Percentiles rank a stretch among this genome's conserved stretches.
Evolutionary conservation across 768 basidiomycete genomes (phyloP).

Genomic region (Rhizopogon roseolus): DNA sequence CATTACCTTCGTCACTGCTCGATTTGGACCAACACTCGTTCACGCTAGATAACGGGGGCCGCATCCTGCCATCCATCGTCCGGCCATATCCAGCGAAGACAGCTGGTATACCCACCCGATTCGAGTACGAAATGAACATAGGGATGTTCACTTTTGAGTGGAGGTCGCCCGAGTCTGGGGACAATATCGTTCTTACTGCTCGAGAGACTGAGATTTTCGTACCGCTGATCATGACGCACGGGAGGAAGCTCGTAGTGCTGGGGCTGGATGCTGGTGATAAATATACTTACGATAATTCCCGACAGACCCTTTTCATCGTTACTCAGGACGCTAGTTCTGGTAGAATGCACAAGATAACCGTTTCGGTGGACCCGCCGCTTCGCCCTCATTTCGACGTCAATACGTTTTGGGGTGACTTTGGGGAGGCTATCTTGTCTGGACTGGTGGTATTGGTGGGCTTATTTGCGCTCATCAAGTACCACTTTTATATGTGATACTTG

Average conservation of each 20-base stretch:
- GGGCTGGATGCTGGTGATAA: slow-evolving; percentile 48
- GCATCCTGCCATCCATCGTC: slow-evolving; percentile 75
- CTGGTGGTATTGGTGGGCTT: slow-evolving; percentile 27
- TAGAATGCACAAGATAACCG: slow-evolving; percentile 42
- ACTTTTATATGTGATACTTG: slow-evolving; percentile 17
- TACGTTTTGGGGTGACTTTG: slow-evolving; percentile 61
- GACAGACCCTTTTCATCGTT: slow-evolving; percentile 75
- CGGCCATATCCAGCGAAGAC: slow-evolving; percentile 91
- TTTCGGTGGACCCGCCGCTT: slow-evolving; percentile 53
- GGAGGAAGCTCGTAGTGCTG: slow-evolving; percentile 51
- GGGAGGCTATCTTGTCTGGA: slow-evolving; percentile 25
- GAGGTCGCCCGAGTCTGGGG: slow-evolving; percentile 30
- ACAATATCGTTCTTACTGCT: slow-evolving; percentile 30
- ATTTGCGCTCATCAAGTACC: slow-evolving; percentile 23
- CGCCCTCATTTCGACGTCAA: slow-evolving; percentile 51
- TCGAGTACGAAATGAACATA: slow-evolving; percentile 75
- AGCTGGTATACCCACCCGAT: slow-evolving; percentile 73
- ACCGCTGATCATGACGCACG: slow-evolving; percentile 56
- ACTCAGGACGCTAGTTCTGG: slow-evolving; percentile 38
- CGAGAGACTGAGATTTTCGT: slow-evolving; percentile 81
- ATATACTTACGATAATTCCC: slow-evolving; percentile 54
- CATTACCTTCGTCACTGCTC: slow-evolving; percentile 49
- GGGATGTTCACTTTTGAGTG: slow-evolving; percentile 65
- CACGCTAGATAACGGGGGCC: slow-evolving; percentile 78
- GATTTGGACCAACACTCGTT: slow-evolving; percentile 56